Base-by-base conservation (phyloP, 1,284 basidiomycete species). In the Sporisorium reilianum region DNA sequence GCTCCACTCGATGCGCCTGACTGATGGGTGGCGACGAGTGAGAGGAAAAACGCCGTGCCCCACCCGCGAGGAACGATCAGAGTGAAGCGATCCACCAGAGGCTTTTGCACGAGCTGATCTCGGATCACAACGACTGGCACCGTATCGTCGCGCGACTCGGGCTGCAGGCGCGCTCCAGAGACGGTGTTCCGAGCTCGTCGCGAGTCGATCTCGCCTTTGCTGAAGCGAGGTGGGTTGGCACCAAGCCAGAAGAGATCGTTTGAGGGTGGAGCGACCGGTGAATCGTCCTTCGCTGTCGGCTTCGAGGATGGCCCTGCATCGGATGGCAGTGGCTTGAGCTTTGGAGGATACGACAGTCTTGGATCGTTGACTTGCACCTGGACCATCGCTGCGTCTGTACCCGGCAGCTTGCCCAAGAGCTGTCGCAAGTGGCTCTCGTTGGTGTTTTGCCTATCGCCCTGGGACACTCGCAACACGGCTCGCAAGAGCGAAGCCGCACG, bases 41-140 rank as follows among this genome's bases (percentile, higher is more conserved):
- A 79, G 14, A 76, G 69, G 65, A 77, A 83, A 54, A 83, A 83
- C 2, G 80, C 74, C 2, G 49, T 57, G 22, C 78, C 80, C 83
- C 83, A 84, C 12, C 81, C 82, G 26, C 82, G 77, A 8, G 83
- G 83, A 1, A 83, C 75, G 10, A 84, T 41, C 1, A 84, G 64
- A 1, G 75, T 81, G 56, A 54, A 84, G 3, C 71, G 67, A 14
- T 64, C 62, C 28, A 76, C 45, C n/a, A 23, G 36, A 18, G 63
- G 62, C 44, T 59, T 56, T 32, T 55, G 48, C 7, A 63, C 54
- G 36, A 71, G 49, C 8, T 25, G 40, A 23, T 71, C 55, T 30
- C 60, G 60, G 11, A 79, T 65, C 34, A 81, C 36, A 44, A 79
- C 74, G 36, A 81, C 62, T 11, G 80, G 74, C 7, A 80, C 60